Conservation (phyloP, 345 rosid species). For the Pistacia vera region DNA sequence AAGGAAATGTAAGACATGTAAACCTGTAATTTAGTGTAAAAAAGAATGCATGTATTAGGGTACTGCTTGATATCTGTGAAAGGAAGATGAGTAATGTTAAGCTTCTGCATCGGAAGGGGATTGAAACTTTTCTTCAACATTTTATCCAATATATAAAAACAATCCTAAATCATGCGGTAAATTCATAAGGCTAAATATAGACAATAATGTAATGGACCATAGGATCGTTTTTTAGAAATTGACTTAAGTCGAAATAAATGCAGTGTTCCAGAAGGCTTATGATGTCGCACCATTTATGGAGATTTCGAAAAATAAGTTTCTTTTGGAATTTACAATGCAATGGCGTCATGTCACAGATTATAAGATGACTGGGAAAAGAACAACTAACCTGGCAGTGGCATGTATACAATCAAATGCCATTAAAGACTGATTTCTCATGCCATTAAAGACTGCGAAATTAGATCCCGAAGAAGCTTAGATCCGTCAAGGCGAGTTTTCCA, state of each 20-base stretch:
- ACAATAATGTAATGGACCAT: too few species aligned
- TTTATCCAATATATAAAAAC: too few species aligned
- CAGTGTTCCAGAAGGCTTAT: background rate
- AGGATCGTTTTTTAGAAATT: too few species aligned
- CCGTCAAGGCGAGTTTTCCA: background rate
- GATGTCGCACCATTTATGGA: background rate
- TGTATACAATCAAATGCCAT: background rate
- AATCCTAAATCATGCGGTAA: too few species aligned
- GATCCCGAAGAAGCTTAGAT: background rate
- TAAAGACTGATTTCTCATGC: constrained; percentile 1
- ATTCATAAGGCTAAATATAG: too few species aligned
- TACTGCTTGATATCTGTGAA: too few species aligned
- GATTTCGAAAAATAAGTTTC: background rate
- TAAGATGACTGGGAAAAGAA: background rate
- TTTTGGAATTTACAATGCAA: background rate
- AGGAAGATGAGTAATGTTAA: too few species aligned
- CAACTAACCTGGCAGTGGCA: constrained; percentile 13
- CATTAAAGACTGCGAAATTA: background rate
- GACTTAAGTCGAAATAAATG: too few species aligned
- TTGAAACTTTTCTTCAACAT: too few species aligned
- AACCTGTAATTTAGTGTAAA: constrained; percentile 13
- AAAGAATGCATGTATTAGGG: background rate
- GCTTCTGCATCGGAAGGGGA: too few species aligned
- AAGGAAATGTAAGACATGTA: constrained; percentile 9
- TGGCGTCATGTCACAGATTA: background rate